These are phyloP conservation scores for Exsudoporus frostii DNA, from an alignment of 768 basidiomycete genomes.

Conservation along the genomic window DNA sequence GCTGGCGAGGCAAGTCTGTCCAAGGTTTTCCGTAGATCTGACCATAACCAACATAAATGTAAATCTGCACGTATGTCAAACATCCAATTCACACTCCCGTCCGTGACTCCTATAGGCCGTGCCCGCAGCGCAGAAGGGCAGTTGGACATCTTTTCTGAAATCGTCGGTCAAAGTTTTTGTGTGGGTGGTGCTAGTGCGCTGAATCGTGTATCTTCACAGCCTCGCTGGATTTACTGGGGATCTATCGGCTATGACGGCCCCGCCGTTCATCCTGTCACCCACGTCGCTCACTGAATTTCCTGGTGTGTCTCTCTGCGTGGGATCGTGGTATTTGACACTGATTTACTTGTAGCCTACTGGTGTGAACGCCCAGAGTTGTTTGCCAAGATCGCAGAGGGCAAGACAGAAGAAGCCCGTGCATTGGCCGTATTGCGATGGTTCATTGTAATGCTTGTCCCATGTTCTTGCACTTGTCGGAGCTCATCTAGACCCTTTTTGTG, in stretches of 20 bases:
- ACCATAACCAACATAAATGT: conserved; percentile 22
- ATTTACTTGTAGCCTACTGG: conserved; percentile 75
- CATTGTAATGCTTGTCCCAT: conserved; percentile 49
- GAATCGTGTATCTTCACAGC: conserved; percentile 34
- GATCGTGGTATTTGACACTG: background rate
- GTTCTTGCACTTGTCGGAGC: background rate
- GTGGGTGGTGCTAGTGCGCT: background rate
- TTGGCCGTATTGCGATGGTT: conserved; percentile 93
- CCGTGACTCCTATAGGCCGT: conserved; percentile 52
- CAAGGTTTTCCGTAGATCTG: conserved; percentile 22
- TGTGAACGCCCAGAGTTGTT: conserved; percentile 92
- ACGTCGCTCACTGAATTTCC: conserved; percentile 91
- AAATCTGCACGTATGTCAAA: conserved; percentile 37
- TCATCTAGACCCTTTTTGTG: conserved; percentile 5
- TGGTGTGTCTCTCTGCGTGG: conserved; percentile 42
- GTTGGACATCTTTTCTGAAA: conserved; percentile 91
- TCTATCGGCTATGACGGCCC: conserved; percentile 78
- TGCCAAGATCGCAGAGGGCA: conserved; percentile 77
- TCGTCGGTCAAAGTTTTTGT: conserved; percentile 50
- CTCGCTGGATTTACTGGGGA: conserved; percentile 88
- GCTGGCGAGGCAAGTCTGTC: conserved; percentile 38
- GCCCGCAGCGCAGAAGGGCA: conserved; percentile 77
- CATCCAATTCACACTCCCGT: conserved; percentile 17
- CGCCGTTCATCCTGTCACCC: conserved; percentile 90
- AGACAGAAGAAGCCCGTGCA: conserved; percentile 67